Evolutionary conservation across 768 basidiomycete genomes (phyloP).

Genomic region (Lactifluus subvellereus): DNA sequence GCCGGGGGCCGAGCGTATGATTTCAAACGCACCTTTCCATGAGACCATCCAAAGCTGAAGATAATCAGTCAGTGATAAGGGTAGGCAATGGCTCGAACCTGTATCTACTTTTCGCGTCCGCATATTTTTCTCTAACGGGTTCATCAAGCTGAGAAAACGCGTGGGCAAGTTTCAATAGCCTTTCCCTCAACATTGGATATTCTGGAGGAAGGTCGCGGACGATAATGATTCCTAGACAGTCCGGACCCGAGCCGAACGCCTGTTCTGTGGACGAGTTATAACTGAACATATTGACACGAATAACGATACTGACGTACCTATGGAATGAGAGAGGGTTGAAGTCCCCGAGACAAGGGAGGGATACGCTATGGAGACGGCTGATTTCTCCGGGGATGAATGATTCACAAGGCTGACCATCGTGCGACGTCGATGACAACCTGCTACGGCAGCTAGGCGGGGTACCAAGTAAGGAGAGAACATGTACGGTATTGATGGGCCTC

Average conservation of each 20-base stretch:
- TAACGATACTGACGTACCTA: conserved; percentile 40
- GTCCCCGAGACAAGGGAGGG: conserved; percentile 49
- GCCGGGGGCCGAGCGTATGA: neutral
- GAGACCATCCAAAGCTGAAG: conserved; percentile 89
- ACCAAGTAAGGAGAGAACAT: conserved; percentile 10
- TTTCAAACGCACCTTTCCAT: conserved; percentile 65
- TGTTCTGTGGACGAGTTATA: conserved; percentile 42
- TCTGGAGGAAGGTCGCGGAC: conserved; percentile 71
- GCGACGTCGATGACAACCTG: conserved; percentile 9
- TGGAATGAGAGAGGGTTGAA: conserved; percentile 47
- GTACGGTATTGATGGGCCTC: conserved; percentile 6
- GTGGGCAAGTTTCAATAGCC: conserved; percentile 69
- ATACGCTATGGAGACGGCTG: conserved; percentile 61
- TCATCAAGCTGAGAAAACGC: conserved; percentile 70
- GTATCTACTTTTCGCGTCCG: conserved; percentile 66
- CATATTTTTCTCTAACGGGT: conserved; percentile 61
- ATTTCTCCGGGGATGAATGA: conserved; percentile 36
- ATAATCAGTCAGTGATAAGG: conserved; percentile 8
- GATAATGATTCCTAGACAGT: conserved; percentile 75
- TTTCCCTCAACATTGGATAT: conserved; percentile 59
- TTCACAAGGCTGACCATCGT: conserved; percentile 9
- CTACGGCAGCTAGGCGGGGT: conserved; percentile 7
- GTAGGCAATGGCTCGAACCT: conserved; percentile 41
- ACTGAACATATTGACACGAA: neutral
- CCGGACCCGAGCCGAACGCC: conserved; percentile 76